Evolutionary conservation across 2,329 filamentous ascomycete species (phyloP).

Genomic region (Diplodia mutila): DNA sequence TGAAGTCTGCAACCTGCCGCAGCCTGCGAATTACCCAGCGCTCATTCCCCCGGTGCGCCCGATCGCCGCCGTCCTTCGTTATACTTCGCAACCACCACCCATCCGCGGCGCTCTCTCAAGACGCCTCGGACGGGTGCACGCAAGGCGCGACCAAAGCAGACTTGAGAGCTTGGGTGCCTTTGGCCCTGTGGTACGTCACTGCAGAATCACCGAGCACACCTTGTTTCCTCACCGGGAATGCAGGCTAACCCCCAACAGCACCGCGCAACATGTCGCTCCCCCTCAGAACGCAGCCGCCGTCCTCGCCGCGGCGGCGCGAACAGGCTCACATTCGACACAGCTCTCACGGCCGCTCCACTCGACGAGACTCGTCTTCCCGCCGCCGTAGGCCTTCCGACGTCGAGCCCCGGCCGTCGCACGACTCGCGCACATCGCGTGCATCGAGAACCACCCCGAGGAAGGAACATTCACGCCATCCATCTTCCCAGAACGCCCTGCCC

Average conservation of each 20-base stretch:
- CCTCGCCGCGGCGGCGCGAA: conserved; percentile 55
- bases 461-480: conserved; percentile 46
- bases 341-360: conserved; percentile 45
- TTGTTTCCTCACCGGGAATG: conserved; percentile 22
- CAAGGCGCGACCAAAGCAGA: not conserved
- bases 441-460: conserved; percentile 41
- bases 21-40: not conserved
- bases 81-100: not conserved
- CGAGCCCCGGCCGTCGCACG: conserved; percentile 62
- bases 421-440: conserved; percentile 29
- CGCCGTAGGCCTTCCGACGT: conserved; percentile 71
- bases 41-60: conserved; percentile 14
- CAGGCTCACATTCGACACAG: conserved; percentile 11
- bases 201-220: not conserved
- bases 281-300: conserved; percentile 65
- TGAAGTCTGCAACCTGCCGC: not conserved
- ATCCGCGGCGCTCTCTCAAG: not conserved
- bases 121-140: not conserved
- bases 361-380: conserved; percentile 70
- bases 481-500: conserved; percentile 41
- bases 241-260: conserved; percentile 27
- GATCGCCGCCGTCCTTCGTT: not conserved
- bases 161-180: conserved; percentile 5
- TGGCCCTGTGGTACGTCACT: conserved; percentile 18
- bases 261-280: conserved; percentile 51